Conservation (phyloP, 495 filamentous ascomycete species). For the Hypoxylon fuscum region DNA sequence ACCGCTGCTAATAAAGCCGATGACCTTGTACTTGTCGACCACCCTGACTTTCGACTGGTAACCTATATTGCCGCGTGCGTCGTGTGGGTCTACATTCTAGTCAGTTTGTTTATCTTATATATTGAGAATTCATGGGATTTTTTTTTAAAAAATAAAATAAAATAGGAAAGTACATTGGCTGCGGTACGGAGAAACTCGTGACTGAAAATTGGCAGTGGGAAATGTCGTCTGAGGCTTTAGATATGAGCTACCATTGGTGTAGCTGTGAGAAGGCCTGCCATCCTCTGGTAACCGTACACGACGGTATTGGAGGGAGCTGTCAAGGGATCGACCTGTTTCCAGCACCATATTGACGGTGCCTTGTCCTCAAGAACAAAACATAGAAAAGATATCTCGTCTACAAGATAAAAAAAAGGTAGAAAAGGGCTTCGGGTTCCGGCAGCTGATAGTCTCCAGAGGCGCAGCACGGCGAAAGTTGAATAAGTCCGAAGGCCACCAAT, state of each 20-base stretch:
- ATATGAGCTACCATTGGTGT: conserved; percentile 11
- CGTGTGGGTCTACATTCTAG: conserved; percentile 62
- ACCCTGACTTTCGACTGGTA: conserved; percentile 91
- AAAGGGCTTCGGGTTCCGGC: background rate
- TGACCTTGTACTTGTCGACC: conserved; percentile 89
- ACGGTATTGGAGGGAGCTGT: conserved; percentile 14
- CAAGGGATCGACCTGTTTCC: conserved; percentile 3
- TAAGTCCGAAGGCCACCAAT: conserved; percentile 40
- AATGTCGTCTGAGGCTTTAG: conserved; percentile 15
- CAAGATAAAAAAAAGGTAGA: background rate
- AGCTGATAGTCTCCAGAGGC: conserved; percentile 18
- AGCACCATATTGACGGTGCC: conserved; percentile 23
- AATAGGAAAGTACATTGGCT: conserved; percentile 41
- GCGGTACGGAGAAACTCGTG: conserved; percentile 16
- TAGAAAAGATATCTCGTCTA: background rate
- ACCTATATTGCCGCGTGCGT: conserved; percentile 55
- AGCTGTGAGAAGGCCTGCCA: conserved; percentile 2
- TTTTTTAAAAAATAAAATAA: too few species aligned
- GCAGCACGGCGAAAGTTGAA: conserved; percentile 28
- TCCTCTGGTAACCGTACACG: conserved; percentile 9
- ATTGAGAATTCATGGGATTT: too few species aligned
- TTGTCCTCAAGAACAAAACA: background rate
- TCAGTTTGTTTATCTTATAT: too few species aligned
- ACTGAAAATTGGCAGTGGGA: conserved; percentile 19
- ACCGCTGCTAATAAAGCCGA: conserved; percentile 97